phyloP scores from a whole-genome alignment of 2,329 filamentous ascomycete species.

The Fusarium sp. region DNA sequence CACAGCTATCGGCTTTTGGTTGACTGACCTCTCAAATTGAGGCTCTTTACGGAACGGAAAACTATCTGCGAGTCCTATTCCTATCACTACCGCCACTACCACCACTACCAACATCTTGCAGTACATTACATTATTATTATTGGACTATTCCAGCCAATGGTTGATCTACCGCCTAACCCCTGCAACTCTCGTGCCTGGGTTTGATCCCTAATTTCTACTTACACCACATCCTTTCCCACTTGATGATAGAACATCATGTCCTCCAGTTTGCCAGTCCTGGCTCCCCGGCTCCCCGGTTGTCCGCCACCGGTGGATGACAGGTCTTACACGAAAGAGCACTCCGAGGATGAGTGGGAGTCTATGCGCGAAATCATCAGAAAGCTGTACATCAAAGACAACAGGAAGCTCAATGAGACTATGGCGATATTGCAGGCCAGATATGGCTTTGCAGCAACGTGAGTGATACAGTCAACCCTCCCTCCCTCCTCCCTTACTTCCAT shows the following conservation, averaged over 20 bases:
- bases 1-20: not conserved
- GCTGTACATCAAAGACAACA: constrained; percentile 53
- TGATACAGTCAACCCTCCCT: constrained; percentile 12
- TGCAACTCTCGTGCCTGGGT: constrained; percentile 2
- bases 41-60: constrained; percentile 30
- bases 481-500: not conserved
- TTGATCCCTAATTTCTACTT: not conserved
- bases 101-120: not conserved
- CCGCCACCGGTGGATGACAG: constrained; percentile 43
- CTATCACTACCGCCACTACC: constrained; percentile 28
- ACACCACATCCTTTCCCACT: constrained; percentile 18
- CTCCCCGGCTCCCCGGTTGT: constrained; percentile 51
- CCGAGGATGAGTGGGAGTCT: constrained; percentile 53
- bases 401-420: constrained; percentile 55
- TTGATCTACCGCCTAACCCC: not conserved
- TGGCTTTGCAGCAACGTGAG: constrained; percentile 56
- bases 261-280: constrained; percentile 50
- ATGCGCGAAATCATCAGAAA: constrained; percentile 51
- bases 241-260: constrained; percentile 42
- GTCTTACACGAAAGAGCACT: constrained; percentile 52
- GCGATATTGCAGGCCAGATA: constrained; percentile 51
- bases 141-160: constrained; percentile 24
- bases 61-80: constrained; percentile 8
- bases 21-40: constrained; percentile 5
- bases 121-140: constrained; percentile 3